Percentiles rank a stretch among this genome's conserved stretches.
Conservation (phyloP, 1,284 basidiomycete species). For the Taiwanofungus camphoratus region DNA sequence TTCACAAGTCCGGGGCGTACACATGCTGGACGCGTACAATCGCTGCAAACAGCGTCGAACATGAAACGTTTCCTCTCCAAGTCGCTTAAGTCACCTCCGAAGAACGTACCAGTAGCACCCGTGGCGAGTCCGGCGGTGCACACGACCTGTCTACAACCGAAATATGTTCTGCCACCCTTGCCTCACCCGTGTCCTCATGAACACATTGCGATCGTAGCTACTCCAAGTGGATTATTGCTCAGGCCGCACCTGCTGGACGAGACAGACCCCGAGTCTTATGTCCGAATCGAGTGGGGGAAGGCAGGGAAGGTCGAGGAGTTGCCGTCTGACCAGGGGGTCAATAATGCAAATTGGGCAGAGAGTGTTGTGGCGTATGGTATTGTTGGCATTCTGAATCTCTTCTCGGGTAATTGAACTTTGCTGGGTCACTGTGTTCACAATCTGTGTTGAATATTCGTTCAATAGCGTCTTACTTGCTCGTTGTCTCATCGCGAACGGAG, state of each 20-base stretch:
- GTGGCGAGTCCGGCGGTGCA: slow-evolving; percentile 19
- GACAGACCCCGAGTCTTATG: slow-evolving; percentile 34
- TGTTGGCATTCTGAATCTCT: slow-evolving; percentile 63
- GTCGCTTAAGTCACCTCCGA: slow-evolving; percentile 17
- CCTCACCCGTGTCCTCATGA: slow-evolving; percentile 71
- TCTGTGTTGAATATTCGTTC: background rate
- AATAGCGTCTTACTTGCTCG: slow-evolving; percentile 66
- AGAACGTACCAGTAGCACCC: slow-evolving; percentile 13
- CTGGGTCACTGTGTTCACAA: background rate
- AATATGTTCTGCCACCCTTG: slow-evolving; percentile 55
- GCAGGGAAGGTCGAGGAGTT: slow-evolving; percentile 50
- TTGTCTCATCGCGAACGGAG: slow-evolving; percentile 53
- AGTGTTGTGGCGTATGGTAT: slow-evolving; percentile 64
- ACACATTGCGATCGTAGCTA: slow-evolving; percentile 52
- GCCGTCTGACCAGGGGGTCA: slow-evolving; percentile 26
- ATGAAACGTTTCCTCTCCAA: slow-evolving; percentile 29
- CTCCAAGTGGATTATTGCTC: slow-evolving; percentile 57
- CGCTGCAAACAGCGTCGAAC: slow-evolving; percentile 2
- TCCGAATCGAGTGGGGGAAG: slow-evolving; percentile 62
- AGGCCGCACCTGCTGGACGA: slow-evolving; percentile 43
- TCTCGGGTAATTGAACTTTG: slow-evolving; percentile 46
- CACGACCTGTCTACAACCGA: slow-evolving; percentile 46
- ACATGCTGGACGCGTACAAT: slow-evolving; percentile 8
- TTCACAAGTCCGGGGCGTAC: slow-evolving; percentile 4
- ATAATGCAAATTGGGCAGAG: slow-evolving; percentile 44